A percentile compares a stretch with the other conserved stretches of the same genome.
phyloP scores from a whole-genome alignment of 2,329 filamentous ascomycete genomes.

The Ceratocystis diversiconidia region DNA sequence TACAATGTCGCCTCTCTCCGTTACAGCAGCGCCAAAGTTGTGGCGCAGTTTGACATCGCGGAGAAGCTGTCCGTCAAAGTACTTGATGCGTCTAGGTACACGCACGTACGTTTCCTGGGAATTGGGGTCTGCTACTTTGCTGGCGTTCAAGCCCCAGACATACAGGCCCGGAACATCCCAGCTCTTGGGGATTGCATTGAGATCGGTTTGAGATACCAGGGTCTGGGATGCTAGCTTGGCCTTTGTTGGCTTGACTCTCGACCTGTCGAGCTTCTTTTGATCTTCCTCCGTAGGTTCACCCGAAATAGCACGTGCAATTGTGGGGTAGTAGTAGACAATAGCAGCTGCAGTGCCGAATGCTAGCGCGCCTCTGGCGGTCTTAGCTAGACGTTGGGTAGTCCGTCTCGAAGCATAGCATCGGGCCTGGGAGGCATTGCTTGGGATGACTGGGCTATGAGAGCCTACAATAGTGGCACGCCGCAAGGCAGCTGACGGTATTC shows the following conservation, averaged over 20 bases:
- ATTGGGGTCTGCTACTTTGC: conserved; percentile 71
- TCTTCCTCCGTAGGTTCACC: conserved; percentile 16
- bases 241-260: conserved; percentile 45
- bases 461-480: conserved; percentile 6
- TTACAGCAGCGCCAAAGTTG: conserved; percentile 72
- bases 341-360: conserved; percentile 17
- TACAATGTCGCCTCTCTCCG: conserved; percentile 73
- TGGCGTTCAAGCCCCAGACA: conserved; percentile 79
- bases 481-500: conserved; percentile 10
- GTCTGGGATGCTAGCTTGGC: conserved; percentile 67
- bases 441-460: background rate
- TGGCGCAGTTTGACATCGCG: conserved; percentile 76
- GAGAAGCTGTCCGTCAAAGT: conserved; percentile 72
- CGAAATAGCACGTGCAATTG: conserved; percentile 9
- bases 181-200: conserved; percentile 35
- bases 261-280: conserved; percentile 41
- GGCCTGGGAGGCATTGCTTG: background rate
- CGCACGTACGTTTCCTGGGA: conserved; percentile 68
- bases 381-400: conserved; percentile 9
- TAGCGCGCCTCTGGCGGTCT: conserved; percentile 8
- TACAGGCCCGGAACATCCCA: conserved; percentile 77
- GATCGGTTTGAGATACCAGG: conserved; percentile 30
- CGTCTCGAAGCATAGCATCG: conserved; percentile 8
- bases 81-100: conserved; percentile 59
- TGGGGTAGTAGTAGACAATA: conserved; percentile 18